A percentile compares a stretch with the other conserved stretches of the same genome.
These are phyloP conservation scores for Symbiodinium natans DNA, from an alignment of 73 alveolate genomes.

Conservation along the genomic window DNA sequence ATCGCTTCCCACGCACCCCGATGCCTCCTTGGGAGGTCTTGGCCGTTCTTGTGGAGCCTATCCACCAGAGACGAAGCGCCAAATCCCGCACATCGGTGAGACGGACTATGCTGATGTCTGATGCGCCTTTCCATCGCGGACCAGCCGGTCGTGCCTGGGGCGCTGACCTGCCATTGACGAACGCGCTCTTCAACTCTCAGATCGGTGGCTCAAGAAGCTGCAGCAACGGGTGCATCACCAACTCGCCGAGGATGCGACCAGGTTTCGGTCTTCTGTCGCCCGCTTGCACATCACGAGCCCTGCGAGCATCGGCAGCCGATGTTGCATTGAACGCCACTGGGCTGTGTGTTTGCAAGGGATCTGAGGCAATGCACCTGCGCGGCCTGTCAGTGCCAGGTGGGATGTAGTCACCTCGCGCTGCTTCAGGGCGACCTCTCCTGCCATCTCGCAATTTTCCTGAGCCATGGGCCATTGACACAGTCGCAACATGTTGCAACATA, in stretches of 20 bases:
- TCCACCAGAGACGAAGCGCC: not conserved
- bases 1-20: no score
- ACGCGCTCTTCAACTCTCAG: no score
- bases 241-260: no score
- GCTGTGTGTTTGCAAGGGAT: no score
- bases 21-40: not conserved
- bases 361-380: not conserved
- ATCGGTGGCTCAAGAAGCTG: no score
- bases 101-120: no score
- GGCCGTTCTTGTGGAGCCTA: not conserved
- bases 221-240: no score
- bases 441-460: not conserved
- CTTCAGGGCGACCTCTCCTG: not conserved
- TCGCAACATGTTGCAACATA: no score
- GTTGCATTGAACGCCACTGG: not conserved
- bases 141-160: not conserved
- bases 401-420: not conserved
- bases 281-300: not conserved
- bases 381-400: not conserved
- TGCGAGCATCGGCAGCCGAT: not conserved
- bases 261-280: not conserved
- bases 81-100: not conserved
- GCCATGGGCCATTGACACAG: not conserved
- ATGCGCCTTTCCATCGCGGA: not conserved
- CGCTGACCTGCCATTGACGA: not conserved